Percentiles rank a stretch among this genome's conserved stretches.
These are phyloP conservation scores for Microsporum ferrugineum DNA, from an alignment of 2,329 filamentous ascomycete species.

Conservation along the genomic window DNA sequence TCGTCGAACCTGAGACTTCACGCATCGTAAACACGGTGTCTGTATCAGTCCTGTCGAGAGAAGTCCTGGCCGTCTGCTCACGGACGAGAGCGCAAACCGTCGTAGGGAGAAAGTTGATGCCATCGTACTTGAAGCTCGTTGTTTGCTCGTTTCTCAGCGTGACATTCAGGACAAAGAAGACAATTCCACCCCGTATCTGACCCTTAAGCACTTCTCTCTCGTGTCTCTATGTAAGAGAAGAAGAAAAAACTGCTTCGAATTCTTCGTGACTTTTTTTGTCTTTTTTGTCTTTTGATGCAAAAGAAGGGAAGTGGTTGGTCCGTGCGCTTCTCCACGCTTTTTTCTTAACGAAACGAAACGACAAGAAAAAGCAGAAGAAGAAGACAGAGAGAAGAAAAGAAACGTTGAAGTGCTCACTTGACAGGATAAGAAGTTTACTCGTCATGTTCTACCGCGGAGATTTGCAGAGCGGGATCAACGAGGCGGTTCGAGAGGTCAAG, in stretches of 20 bases:
- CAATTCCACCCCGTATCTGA: not conserved
- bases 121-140: not conserved
- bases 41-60: constrained; percentile 13
- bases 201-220: too few relatives aligned
- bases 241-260: not conserved
- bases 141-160: not conserved
- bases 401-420: not conserved
- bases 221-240: not conserved
- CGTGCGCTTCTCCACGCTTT: not conserved
- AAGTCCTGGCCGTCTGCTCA: not conserved
- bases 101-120: not conserved
- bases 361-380: not conserved
- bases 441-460: constrained; percentile 71
- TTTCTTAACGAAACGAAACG: not conserved
- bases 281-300: not conserved
- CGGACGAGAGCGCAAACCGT: not conserved
- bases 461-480: constrained; percentile 67
- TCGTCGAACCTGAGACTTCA: constrained; percentile 29
- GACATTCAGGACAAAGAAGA: not conserved
- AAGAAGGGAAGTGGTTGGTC: not conserved
- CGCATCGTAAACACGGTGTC: constrained; percentile 28
- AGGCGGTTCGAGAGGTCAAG: constrained; percentile 63
- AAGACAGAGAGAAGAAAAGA: not conserved
- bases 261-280: not conserved
- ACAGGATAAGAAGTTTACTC: not conserved